These are phyloP conservation scores for Globisporangium lucens DNA, from an alignment of 352 stramenopile genomes.

Conservation along the genomic window DNA sequence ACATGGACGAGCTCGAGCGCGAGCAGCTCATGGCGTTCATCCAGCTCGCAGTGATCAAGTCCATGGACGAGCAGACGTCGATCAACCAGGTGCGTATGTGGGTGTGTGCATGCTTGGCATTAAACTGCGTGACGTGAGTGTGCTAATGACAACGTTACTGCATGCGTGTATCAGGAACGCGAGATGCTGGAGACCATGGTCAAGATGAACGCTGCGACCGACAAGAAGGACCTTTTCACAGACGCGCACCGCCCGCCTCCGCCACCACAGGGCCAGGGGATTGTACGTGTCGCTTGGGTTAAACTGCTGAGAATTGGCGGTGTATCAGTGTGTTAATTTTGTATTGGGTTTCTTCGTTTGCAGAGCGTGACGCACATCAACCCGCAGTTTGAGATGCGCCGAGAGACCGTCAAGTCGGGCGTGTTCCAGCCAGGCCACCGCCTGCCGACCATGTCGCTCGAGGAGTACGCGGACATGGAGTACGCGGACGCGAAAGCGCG, in stretches of 20 bases:
- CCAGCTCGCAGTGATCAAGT: constrained; percentile 69
- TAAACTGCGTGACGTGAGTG: neutral
- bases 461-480: constrained; percentile 91
- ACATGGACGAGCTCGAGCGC: constrained; percentile 72
- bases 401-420: constrained; percentile 77
- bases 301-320: no score
- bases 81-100: constrained; percentile 50
- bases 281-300: constrained; percentile 38
- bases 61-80: constrained; percentile 70
- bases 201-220: constrained; percentile 64
- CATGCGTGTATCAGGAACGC: constrained; percentile 34
- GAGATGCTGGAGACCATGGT: constrained; percentile 88
- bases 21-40: constrained; percentile 84
- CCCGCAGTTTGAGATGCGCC: constrained; percentile 82
- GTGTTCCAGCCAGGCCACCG: constrained; percentile 96
- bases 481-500: constrained; percentile 86
- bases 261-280: constrained; percentile 64
- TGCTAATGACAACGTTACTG: neutral
- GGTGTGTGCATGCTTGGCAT: neutral
- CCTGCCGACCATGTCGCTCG: constrained; percentile 94
- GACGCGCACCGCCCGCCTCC: constrained; percentile 59
- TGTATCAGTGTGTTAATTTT: constrained; percentile 2
- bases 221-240: constrained; percentile 67
- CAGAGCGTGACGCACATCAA: constrained; percentile 85
- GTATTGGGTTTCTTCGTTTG: constrained; percentile 9